Evolutionary conservation across 805 yeast species (phyloP).

Genomic region (Metschnikowia koreensis): DNA sequence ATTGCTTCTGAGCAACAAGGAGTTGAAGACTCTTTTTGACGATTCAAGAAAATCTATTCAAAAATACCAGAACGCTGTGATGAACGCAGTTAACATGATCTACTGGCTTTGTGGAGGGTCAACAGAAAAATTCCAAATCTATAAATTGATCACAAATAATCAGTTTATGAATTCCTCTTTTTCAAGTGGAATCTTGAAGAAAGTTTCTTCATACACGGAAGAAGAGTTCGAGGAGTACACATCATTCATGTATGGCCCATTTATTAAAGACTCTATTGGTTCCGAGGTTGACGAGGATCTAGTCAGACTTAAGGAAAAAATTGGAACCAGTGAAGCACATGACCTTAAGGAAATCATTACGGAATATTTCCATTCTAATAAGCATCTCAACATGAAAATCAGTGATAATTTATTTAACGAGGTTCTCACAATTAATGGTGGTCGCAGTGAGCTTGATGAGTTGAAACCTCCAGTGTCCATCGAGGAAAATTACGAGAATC

Average conservation of each 20-base stretch:
- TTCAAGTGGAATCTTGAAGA: slow-evolving; percentile 23
- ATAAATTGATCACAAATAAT: slow-evolving; percentile 29
- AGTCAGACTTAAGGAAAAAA: background rate
- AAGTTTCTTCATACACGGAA: slow-evolving; percentile 4
- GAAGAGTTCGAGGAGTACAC: slow-evolving; percentile 6
- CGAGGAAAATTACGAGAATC: slow-evolving; percentile 38
- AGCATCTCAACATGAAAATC: slow-evolving; percentile 20
- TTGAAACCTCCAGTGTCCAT: slow-evolving; percentile 18
- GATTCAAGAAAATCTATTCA: slow-evolving; percentile 21
- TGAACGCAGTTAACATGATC: slow-evolving; percentile 27
- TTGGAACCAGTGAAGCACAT: background rate
- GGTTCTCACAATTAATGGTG: slow-evolving; percentile 31
- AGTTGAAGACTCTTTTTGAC: slow-evolving; percentile 15
- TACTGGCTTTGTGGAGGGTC: slow-evolving; percentile 18
- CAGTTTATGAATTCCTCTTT: slow-evolving; percentile 27
- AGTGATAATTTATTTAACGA: slow-evolving; percentile 32
- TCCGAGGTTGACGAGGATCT: slow-evolving; percentile 12
- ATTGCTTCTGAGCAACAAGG: slow-evolving; percentile 18
- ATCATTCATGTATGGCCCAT: slow-evolving; percentile 11
- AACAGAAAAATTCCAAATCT: slow-evolving; percentile 31
- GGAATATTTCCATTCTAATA: slow-evolving; percentile 19
- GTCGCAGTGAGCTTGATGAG: slow-evolving; percentile 19
- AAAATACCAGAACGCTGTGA: slow-evolving; percentile 25
- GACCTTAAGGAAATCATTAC: slow-evolving; percentile 13
- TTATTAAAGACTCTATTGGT: slow-evolving; percentile 6